phyloP scores from a whole-genome alignment of 495 filamentous ascomycete genomes.

The Talaromyces wortmannii region DNA sequence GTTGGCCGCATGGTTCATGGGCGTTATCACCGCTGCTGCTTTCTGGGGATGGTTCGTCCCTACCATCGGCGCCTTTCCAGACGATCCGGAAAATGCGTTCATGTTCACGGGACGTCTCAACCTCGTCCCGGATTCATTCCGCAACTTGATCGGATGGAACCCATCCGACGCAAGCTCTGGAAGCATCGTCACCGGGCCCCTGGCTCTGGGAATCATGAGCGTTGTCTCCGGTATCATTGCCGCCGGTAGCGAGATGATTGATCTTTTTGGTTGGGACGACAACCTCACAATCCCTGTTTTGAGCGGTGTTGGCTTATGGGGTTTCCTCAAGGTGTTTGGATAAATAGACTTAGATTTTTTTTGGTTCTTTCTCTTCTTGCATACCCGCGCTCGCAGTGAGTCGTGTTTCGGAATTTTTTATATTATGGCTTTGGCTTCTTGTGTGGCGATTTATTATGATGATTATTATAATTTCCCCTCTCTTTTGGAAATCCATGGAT shows the following conservation, averaged over 20 bases:
- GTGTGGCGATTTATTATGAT: no score
- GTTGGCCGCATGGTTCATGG: conserved; percentile 72
- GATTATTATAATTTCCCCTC: no score
- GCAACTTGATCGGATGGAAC: conserved; percentile 37
- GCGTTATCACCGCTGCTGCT: conserved; percentile 68
- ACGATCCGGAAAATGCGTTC: conserved; percentile 61
- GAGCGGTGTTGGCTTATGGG: conserved; percentile 86
- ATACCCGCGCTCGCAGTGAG: background rate
- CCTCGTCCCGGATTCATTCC: conserved; percentile 49
- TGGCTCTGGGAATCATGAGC: conserved; percentile 80
- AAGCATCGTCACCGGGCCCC: conserved; percentile 52
- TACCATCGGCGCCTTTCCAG: conserved; percentile 53
- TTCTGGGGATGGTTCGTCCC: conserved; percentile 89
- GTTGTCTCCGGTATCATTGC: conserved; percentile 82
- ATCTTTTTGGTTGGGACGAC: conserved; percentile 91
- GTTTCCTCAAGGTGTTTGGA: conserved; percentile 87
- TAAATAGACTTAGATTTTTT: no score
- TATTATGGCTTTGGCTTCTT: no score
- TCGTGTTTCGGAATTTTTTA: background rate
- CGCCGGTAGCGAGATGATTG: conserved; percentile 81
- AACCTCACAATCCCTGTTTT: conserved; percentile 94
- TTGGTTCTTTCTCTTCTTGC: conserved; percentile 6
- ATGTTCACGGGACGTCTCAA: conserved; percentile 73
- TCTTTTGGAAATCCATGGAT: no score
- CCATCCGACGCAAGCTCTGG: conserved; percentile 29